Conservation (phyloP, 2,329 filamentous ascomycete genomes). For the Sporothrix protearum region DNA sequence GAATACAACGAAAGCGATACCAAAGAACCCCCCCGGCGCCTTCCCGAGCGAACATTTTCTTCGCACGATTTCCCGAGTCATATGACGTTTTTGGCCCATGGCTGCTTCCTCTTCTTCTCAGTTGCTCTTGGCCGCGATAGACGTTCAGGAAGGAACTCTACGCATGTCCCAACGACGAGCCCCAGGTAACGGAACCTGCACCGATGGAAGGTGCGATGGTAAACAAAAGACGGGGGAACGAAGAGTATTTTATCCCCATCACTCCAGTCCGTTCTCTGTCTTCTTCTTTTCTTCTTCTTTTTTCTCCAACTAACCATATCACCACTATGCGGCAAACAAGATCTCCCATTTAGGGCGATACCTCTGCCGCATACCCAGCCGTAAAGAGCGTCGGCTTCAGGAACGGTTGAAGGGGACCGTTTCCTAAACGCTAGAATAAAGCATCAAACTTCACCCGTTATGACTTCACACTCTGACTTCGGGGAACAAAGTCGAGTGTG, state of each 20-base stretch:
- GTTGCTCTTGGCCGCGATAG: neutral
- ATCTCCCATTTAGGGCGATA: slow-evolving; percentile 1
- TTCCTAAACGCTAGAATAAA: neutral
- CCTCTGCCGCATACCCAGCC: neutral
- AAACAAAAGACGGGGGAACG: neutral
- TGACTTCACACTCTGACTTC: neutral
- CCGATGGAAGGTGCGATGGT: neutral
- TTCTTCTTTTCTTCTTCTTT: neutral
- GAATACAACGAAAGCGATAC: neutral
- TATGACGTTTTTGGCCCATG: neutral
- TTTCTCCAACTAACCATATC: neutral
- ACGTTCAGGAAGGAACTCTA: neutral
- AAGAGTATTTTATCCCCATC: neutral
- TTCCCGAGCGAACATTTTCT: neutral
- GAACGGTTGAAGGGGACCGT: slow-evolving; percentile 4
- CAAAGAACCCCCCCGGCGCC: neutral
- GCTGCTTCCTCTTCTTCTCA: neutral
- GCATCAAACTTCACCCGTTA: neutral
- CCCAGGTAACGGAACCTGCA: neutral
- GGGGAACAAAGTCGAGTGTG: neutral
- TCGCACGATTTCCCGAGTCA: neutral
- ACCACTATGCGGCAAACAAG: neutral
- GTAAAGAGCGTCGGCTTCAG: neutral
- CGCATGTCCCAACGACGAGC: neutral
- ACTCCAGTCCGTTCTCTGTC: neutral